Conservation (phyloP, 306 rosid species). For the Quercus cerris region DNA sequence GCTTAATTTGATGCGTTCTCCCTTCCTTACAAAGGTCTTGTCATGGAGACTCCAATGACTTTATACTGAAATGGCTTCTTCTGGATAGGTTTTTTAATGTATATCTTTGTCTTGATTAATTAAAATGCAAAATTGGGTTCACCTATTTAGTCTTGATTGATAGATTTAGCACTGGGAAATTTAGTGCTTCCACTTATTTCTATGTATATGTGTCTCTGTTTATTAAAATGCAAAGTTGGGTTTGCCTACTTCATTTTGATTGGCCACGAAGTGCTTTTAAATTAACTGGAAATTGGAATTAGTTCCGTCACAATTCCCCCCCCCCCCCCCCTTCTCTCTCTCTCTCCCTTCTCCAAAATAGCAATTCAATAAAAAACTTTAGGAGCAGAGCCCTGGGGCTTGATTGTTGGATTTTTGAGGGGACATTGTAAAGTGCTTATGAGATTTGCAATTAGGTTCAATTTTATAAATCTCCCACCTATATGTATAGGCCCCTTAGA, state of each 20-base stretch:
- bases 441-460: background rate
- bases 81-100: background rate
- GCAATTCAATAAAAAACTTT: background rate
- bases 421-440: background rate
- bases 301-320: background rate
- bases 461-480: too few relatives aligned
- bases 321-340: too few relatives aligned
- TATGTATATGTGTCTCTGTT: too few relatives aligned
- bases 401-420: background rate
- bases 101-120: background rate
- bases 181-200: background rate
- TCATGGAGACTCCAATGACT: background rate
- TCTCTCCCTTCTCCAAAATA: too few relatives aligned
- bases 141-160: background rate
- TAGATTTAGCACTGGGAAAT: background rate
- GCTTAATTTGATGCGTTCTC: slow-evolving; percentile 43
- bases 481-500: too few relatives aligned
- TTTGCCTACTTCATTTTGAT: too few relatives aligned
- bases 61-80: background rate
- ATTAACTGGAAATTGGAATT: background rate
- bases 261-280: background rate
- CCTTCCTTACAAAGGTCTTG: background rate
- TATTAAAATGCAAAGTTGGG: too few relatives aligned
- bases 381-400: background rate
- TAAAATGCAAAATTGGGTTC: background rate